phyloP scores from a whole-genome alignment of 768 basidiomycete species.

The Coprinellus micaceus region DNA sequence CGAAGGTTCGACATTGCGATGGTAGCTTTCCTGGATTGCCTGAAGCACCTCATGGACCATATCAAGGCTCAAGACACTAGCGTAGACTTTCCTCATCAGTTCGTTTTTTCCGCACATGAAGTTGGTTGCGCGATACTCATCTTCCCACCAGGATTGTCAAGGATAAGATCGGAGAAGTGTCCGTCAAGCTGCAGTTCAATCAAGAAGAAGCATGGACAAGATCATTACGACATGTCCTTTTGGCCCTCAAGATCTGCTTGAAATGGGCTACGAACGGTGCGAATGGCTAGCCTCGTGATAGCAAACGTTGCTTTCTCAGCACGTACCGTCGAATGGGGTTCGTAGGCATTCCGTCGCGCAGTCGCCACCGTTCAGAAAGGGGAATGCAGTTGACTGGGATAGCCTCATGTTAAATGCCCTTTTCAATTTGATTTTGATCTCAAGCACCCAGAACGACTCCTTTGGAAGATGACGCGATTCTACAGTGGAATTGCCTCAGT shows the following conservation, averaged over 20 bases:
- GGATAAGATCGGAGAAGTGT: constrained; percentile 94
- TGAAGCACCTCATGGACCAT: constrained; percentile 88
- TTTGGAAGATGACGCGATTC: constrained; percentile 23
- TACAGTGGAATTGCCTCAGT: neutral
- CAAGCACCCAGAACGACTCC: neutral
- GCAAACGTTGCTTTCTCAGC: neutral
- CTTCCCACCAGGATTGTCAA: constrained; percentile 65
- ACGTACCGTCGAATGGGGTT: neutral
- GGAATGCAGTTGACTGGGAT: neutral
- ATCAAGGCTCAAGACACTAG: constrained; percentile 68
- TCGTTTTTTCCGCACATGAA: constrained; percentile 29
- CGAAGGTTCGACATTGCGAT: constrained; percentile 94
- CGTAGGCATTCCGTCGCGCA: neutral
- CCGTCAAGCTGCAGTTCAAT: constrained; percentile 90
- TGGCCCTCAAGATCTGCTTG: constrained; percentile 83
- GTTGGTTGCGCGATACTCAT: constrained; percentile 10
- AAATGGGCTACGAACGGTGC: constrained; percentile 82
- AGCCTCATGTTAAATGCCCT: neutral
- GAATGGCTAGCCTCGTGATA: constrained; percentile 45
- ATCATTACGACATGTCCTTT: constrained; percentile 84
- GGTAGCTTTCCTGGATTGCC: constrained; percentile 93
- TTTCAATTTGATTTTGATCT: constrained; percentile 5
- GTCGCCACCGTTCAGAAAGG: neutral
- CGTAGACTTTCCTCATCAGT: constrained; percentile 87
- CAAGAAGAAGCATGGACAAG: constrained; percentile 97